Evolutionary conservation across 768 basidiomycete species (phyloP), one percentile per base, ranked within the genome.

Genomic region (Pulveroboletus sp.): DNA sequence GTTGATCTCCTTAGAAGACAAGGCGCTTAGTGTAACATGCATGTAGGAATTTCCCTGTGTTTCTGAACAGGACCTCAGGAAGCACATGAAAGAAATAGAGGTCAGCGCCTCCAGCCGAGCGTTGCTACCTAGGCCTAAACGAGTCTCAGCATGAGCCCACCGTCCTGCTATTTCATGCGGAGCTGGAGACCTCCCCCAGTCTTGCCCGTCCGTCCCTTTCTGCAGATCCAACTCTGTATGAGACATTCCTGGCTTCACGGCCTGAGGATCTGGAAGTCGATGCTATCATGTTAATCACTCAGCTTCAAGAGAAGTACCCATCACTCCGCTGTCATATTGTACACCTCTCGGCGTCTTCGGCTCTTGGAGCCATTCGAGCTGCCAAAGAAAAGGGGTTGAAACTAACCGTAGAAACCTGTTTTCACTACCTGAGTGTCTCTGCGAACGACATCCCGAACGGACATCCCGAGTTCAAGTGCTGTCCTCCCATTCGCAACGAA

Each of bases 341-440:
- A 39, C 95, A 99, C 70, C 82, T 99, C 43, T 93, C 93, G 44
- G 87, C 94, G 5, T 77, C 93, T 5, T 73, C 77, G 19, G 91
- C 93, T 6, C 79, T 99, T 17, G 89, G 86, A 4, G 57, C 81
- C 32, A 82, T 98, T 51, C 80, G 81, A 35, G 73, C 78, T 40
- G 93, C 93, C 5, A 83, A 76, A 59, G 64, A 72, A 1, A 71
- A 78, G 1, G 82, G 86, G 0, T 68, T 82, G 29, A 83, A 84
- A 9, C 71, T 99, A 44, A 92, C 93, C 0, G 90, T 93, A 43
- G 95, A 99, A 74, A 99, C 95, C 1, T 97, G 94, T 68, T 97
- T 95, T 71, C 95, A 99, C 68, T 99, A 99, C 71, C 81, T 97
- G 19, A 83, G 83, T 58, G 79, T 96, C 8, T 73, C 79, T 34